Base-by-base conservation (phyloP, 1,139 yeast genomes). In the Arxiozyma bovina region DNA sequence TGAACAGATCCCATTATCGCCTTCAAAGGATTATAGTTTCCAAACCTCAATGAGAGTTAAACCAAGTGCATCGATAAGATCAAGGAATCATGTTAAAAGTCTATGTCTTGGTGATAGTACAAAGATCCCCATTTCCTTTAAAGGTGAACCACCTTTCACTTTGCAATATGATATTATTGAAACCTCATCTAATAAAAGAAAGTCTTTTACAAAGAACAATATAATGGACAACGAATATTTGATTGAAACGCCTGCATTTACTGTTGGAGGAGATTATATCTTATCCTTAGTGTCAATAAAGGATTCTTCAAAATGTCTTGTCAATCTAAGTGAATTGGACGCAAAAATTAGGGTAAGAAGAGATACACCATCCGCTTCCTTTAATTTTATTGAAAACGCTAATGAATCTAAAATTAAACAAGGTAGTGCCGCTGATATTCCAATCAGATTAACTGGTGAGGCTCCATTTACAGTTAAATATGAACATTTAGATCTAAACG, bases 91-190 rank as follows among this genome's bases (percentile, higher is more conserved):
- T 27, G 66, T 68, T 22, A 57, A 68, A 54, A 57, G 68, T 54
- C 60, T 76, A 55, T 81, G 85, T 62, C 68, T 80, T 8, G 81
- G 80, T 3, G 77, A 76, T 27, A 63, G 66, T 1, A 73, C 75
- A 1, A 67, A 65, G n/a, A 65, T 87, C 15, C 83, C 84, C 0
- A 76, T 90, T 6, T 66, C 69, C 1, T 77, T 93, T 42, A 79
- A 78, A 51, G 99, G 99, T 12, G 82, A 83, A 59, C 81, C 86
- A 0, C 98, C 98, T 1, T 88, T 85, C 61, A 73, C 77, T 3
- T 76, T 93, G 56, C 76, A 75, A 38, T 90, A 90, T 68, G 91
- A 87, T 60, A 72, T 89, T 41, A 69, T 82, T 18, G 78, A 78
- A 48, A 77, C 76, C 3, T 75, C 80, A 1, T 73, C 80, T 7